phyloP scores from a whole-genome alignment of 768 basidiomycete genomes.

The Lactarius sp. region DNA sequence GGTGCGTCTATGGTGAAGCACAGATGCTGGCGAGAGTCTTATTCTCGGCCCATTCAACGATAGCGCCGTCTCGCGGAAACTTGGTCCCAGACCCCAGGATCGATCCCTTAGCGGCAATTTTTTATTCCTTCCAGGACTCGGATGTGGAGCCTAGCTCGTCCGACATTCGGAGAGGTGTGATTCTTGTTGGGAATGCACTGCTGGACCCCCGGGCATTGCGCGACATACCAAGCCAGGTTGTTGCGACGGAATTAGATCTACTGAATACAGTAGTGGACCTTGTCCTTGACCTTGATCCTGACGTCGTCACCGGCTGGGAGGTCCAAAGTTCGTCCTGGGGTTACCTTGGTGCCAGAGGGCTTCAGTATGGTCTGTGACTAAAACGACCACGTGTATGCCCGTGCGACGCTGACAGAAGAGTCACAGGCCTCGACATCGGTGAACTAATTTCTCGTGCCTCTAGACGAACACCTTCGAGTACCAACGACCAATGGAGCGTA shows the following conservation, averaged over 20 bases:
- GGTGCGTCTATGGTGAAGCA: conserved; percentile 41
- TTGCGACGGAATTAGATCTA: conserved; percentile 71
- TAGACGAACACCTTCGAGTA: conserved; percentile 33
- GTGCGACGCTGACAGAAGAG: not conserved
- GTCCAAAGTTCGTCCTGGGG: conserved; percentile 88
- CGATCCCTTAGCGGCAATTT: conserved; percentile 63
- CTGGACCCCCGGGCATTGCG: conserved; percentile 42
- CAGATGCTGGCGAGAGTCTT: not conserved
- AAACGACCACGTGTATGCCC: not conserved
- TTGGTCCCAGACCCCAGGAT: conserved; percentile 60
- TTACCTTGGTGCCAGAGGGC: conserved; percentile 68
- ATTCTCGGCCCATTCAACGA: not conserved
- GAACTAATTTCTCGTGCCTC: conserved; percentile 77
- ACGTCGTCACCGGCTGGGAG: conserved; percentile 91
- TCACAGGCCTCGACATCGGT: conserved; percentile 63
- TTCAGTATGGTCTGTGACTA: conserved; percentile 45
- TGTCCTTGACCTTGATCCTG: conserved; percentile 77
- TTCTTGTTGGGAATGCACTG: conserved; percentile 45
- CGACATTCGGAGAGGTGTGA: conserved; percentile 41
- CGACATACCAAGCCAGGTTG: conserved; percentile 44
- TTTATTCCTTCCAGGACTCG: conserved; percentile 66
- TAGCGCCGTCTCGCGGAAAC: conserved; percentile 46
- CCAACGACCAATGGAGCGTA: conserved; percentile 64
- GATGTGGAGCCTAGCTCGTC: conserved; percentile 32
- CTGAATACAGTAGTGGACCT: conserved; percentile 73